Conservation (phyloP, 176 grass and related monocot genomes). For the Neostapfia colusana region DNA sequence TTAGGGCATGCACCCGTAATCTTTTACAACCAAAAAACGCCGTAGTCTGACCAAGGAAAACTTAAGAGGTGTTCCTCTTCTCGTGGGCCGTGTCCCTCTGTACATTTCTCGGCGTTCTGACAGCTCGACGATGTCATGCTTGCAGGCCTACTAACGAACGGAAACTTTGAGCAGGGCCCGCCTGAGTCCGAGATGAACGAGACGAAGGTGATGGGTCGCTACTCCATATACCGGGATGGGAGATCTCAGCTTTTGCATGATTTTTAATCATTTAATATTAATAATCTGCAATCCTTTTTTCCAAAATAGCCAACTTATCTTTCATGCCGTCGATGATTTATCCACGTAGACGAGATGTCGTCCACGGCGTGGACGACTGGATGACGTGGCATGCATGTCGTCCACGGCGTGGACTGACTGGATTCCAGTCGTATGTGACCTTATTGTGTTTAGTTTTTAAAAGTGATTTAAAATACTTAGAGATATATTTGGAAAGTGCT, state of each 20-base stretch:
- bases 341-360: no score
- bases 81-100: not conserved
- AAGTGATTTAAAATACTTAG: no score
- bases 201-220: constrained; percentile 26
- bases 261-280: no score
- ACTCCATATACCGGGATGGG: constrained; percentile 48
- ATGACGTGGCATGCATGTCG: no score
- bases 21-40: not conserved
- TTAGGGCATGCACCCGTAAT: not conserved
- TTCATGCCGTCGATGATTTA: no score
- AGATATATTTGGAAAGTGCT: no score
- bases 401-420: no score
- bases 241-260: constrained; percentile 50
- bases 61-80: not conserved
- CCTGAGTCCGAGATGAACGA: constrained; percentile 43
- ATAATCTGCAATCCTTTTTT: no score
- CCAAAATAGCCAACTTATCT: no score
- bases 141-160: constrained; percentile 55
- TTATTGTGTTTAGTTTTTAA: no score
- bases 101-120: not conserved
- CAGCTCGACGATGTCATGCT: not conserved
- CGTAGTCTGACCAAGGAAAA: not conserved
- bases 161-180: constrained; percentile 51
- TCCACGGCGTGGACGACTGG: no score
- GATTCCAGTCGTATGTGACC: no score